Conservation (phyloP, 1,284 basidiomycete species). For the Austroboletus niveus region DNA sequence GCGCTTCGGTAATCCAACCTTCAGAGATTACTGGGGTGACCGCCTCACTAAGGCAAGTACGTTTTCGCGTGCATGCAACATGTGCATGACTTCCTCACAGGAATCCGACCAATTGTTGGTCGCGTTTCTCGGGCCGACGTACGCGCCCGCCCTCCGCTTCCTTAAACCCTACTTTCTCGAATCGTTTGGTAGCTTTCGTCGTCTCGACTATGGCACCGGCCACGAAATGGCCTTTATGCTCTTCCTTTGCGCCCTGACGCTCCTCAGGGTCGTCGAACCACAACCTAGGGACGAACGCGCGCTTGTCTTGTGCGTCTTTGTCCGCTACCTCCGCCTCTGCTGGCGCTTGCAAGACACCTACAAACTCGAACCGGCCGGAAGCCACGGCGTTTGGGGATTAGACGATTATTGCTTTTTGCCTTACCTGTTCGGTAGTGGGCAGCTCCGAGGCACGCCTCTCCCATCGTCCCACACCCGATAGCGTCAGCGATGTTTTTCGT, state of each 20-base stretch:
- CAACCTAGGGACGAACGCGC: constrained; percentile 55
- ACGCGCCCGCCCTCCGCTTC: constrained; percentile 51
- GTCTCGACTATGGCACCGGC: constrained; percentile 96
- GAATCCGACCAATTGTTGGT: constrained; percentile 58
- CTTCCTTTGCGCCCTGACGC: constrained; percentile 69
- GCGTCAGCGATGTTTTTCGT: constrained; percentile 10
- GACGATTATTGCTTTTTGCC: constrained; percentile 93
- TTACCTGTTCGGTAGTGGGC: constrained; percentile 91
- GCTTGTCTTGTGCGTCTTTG: constrained; percentile 64
- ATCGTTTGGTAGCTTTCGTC: constrained; percentile 87
- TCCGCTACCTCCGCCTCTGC: constrained; percentile 78
- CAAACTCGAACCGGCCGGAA: constrained; percentile 92
- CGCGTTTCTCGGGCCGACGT: constrained; percentile 47
- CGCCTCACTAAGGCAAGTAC: constrained; percentile 71
- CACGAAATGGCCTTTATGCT: constrained; percentile 89
- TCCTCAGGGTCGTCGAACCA: constrained; percentile 61
- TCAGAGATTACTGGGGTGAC: constrained; percentile 79
- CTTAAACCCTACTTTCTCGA: constrained; percentile 77
- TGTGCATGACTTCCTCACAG: constrained; percentile 37
- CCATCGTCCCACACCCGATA: constrained; percentile 5
- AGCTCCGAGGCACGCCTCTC: constrained; percentile 64
- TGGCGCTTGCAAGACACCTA: constrained; percentile 91
- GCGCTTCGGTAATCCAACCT: constrained; percentile 93
- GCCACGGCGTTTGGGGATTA: constrained; percentile 97
- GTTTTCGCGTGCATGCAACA: not conserved